Evolutionary conservation across 768 basidiomycete species (phyloP).

Genomic region (Phylloporus scabripes): DNA sequence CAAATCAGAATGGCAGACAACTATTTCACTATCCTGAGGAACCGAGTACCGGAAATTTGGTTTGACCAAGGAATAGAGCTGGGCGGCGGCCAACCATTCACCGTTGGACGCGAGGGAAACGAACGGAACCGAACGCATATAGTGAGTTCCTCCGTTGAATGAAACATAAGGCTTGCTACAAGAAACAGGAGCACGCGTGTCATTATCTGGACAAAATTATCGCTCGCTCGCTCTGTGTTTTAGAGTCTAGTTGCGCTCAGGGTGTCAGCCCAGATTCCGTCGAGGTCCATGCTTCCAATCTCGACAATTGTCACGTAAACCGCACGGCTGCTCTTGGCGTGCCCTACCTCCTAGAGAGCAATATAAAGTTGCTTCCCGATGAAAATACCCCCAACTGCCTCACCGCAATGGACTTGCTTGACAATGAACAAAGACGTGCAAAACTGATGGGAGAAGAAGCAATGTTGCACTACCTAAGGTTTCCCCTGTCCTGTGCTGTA

Average conservation of each 20-base stretch:
- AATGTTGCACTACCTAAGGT: constrained; percentile 35
- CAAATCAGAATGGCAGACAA: constrained; percentile 66
- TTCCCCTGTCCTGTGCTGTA: constrained; percentile 51
- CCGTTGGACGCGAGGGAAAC: constrained; percentile 51
- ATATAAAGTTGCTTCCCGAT: constrained; percentile 41
- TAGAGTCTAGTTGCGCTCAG: neutral
- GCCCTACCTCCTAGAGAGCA: constrained; percentile 49
- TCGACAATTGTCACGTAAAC: constrained; percentile 7
- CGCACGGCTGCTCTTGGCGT: constrained; percentile 40
- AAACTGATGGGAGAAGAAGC: constrained; percentile 31
- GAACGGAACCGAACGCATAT: constrained; percentile 55
- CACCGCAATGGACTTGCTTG: constrained; percentile 37
- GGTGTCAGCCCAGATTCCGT: constrained; percentile 5
- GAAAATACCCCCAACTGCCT: constrained; percentile 17
- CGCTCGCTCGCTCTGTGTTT: neutral
- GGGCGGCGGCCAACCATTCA: constrained; percentile 57
- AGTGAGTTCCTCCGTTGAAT: constrained; percentile 34
- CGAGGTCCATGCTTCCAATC: neutral
- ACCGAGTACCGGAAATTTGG: constrained; percentile 55
- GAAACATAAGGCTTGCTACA: neutral
- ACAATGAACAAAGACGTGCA: constrained; percentile 35
- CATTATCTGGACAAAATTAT: constrained; percentile 38
- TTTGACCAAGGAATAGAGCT: constrained; percentile 59
- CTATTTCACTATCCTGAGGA: constrained; percentile 56
- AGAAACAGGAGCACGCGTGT: constrained; percentile 41